Evolutionary conservation across 179 eudicot genomes (phyloP).

Genomic region (Spergularia azorica): DNA sequence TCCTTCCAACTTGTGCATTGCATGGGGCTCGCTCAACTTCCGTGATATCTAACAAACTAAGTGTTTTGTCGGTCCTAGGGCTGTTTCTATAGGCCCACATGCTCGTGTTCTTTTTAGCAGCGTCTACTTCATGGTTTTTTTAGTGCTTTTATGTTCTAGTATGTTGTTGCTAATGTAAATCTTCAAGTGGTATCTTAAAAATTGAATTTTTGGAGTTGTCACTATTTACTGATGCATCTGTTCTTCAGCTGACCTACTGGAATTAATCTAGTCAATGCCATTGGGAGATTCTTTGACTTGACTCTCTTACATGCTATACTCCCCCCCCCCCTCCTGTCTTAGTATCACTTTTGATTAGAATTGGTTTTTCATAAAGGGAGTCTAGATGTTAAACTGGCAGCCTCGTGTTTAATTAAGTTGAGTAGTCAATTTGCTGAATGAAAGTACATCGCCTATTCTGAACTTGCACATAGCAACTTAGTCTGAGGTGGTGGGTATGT

Average conservation of each 20-base stretch:
- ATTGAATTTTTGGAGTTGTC: neutral
- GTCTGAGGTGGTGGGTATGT: neutral
- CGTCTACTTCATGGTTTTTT: neutral
- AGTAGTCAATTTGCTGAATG: neutral
- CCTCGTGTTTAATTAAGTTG: neutral
- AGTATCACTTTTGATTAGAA: neutral
- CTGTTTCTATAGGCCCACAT: conserved; percentile 15
- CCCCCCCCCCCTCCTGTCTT: neutral
- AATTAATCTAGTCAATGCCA: too few relatives aligned
- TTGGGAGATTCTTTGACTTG: neutral
- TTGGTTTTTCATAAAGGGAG: neutral
- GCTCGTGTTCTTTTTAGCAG: neutral
- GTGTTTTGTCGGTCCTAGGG: neutral
- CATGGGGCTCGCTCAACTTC: too few relatives aligned
- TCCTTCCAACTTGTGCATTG: neutral
- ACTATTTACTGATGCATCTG: neutral
- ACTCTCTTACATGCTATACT: neutral
- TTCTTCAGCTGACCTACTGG: neutral
- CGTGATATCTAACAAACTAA: neutral
- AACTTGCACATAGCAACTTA: neutral
- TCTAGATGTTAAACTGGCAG: neutral
- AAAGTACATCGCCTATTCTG: neutral
- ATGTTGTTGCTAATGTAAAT: neutral
- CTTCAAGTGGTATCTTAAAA: neutral
- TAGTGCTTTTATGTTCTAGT: neutral